A percentile compares a stretch with the other conserved stretches of the same genome.
Conservation (phyloP, 257 asterid species). For the Gynochthodes officinalis region DNA sequence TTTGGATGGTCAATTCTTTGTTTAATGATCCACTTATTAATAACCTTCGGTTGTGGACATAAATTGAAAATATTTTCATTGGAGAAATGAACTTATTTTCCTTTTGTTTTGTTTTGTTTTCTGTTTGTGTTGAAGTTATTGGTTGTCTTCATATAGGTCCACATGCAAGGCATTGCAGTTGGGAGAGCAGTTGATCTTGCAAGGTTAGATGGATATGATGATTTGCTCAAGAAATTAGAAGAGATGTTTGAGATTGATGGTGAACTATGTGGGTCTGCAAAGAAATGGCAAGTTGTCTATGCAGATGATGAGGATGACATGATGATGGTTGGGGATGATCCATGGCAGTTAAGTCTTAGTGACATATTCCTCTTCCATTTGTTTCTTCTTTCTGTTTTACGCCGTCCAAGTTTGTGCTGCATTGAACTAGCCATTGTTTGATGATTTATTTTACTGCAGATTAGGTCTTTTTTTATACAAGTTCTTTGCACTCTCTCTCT, state of each 20-base stretch:
- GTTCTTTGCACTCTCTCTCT: background rate
- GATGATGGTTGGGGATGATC: constrained; percentile 99
- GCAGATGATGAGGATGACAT: constrained; percentile 94
- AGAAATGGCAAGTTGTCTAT: constrained; percentile 96
- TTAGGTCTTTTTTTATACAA: background rate
- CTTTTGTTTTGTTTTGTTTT: background rate
- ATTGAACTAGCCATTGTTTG: background rate
- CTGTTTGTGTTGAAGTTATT: background rate
- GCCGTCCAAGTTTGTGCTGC: background rate
- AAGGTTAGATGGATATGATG: constrained; percentile 69
- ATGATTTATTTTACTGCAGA: background rate
- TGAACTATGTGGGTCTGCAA: constrained; percentile 63
- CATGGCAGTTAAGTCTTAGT: constrained; percentile 88
- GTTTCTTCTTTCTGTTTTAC: background rate
- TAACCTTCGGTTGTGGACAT: background rate
- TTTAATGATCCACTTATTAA: no score
- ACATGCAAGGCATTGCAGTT: constrained; percentile 93
- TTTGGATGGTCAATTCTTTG: background rate
- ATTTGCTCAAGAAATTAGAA: constrained; percentile 79
- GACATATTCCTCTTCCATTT: constrained; percentile 9
- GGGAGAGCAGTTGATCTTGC: constrained; percentile 95
- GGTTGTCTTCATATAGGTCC: constrained; percentile 50
- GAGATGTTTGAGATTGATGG: constrained; percentile 88
- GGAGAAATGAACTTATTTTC: background rate
- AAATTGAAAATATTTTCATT: background rate